Conservation (phyloP, 768 basidiomycete genomes). For the Suillus fuscotomentosus region DNA sequence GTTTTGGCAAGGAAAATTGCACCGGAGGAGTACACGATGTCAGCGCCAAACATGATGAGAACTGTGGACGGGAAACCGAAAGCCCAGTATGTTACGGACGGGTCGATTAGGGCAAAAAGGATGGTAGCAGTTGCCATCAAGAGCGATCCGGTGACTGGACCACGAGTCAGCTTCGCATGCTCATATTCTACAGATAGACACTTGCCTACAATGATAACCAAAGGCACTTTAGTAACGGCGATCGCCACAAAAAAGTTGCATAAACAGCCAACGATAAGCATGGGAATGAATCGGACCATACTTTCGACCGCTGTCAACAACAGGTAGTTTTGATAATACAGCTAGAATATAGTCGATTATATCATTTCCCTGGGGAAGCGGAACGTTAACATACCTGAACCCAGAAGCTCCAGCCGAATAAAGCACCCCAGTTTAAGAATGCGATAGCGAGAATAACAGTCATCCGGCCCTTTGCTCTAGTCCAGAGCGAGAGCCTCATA, state of each 20-base stretch:
- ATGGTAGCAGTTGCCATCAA: too few species aligned
- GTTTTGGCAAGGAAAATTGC: too few species aligned
- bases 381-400: constrained; percentile 31
- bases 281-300: constrained; percentile 68
- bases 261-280: constrained; percentile 61
- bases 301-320: constrained; percentile 53
- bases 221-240: constrained; percentile 50
- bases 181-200: too few species aligned
- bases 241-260: constrained; percentile 68
- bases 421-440: constrained; percentile 61
- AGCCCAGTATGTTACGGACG: too few species aligned
- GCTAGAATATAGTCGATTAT: constrained; percentile 31
- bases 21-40: too few species aligned
- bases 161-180: too few species aligned
- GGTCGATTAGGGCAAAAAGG: too few species aligned
- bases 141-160: too few species aligned
- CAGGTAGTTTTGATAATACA: constrained; percentile 72
- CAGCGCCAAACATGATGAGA: too few species aligned
- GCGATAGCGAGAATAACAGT: constrained; percentile 62
- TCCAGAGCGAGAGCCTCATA: constrained; percentile 64
- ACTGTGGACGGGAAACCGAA: too few species aligned
- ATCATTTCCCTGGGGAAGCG: constrained; percentile 20
- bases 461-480: constrained; percentile 58
- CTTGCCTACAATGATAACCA: too few species aligned
- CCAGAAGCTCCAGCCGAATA: constrained; percentile 56